phyloP scores from a whole-genome alignment of 371 early-diverging fungal species.

The Polyrhizophydium stewartii region DNA sequence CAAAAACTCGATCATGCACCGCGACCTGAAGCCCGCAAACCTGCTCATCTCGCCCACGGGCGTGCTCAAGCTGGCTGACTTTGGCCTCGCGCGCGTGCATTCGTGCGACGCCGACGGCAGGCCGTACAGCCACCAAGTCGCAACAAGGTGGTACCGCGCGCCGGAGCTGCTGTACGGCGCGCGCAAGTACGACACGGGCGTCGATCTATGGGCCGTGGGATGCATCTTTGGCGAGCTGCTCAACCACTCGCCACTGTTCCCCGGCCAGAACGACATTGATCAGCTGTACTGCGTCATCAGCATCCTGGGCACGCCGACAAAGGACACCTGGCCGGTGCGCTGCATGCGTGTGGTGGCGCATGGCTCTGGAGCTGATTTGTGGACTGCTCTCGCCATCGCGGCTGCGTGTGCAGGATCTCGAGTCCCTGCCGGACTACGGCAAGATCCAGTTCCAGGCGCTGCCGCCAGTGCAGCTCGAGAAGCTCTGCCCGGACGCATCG shows the following conservation, averaged over 20 bases:
- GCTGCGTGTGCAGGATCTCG: conserved; percentile 33
- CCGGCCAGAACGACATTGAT: conserved; percentile 53
- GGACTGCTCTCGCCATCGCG: not conserved
- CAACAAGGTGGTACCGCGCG: conserved; percentile 59
- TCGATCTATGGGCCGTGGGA: conserved; percentile 60
- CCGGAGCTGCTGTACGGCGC: conserved; percentile 59
- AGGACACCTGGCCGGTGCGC: conserved; percentile 47
- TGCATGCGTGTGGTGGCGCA: not conserved
- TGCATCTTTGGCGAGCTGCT: conserved; percentile 58
- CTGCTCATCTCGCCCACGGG: conserved; percentile 44
- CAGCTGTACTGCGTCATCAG: conserved; percentile 50
- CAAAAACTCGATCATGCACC: conserved; percentile 42
- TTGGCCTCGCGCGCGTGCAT: conserved; percentile 46
- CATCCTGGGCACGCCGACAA: conserved; percentile 45
- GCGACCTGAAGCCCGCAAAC: conserved; percentile 57
- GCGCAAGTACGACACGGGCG: conserved; percentile 44
- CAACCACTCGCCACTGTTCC: conserved; percentile 50
- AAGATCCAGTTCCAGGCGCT: conserved; percentile 47
- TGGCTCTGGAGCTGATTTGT: conserved; percentile 2
- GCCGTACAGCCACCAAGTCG: conserved; percentile 50
- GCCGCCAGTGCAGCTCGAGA: conserved; percentile 22
- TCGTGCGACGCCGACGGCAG: conserved; percentile 10
- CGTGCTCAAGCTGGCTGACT: conserved; percentile 54
- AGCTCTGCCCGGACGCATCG: conserved; percentile 43
- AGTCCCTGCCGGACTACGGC: conserved; percentile 46